Evolutionary conservation across 2,329 filamentous ascomycete species (phyloP).

Genomic region (Colletotrichum karsti): DNA sequence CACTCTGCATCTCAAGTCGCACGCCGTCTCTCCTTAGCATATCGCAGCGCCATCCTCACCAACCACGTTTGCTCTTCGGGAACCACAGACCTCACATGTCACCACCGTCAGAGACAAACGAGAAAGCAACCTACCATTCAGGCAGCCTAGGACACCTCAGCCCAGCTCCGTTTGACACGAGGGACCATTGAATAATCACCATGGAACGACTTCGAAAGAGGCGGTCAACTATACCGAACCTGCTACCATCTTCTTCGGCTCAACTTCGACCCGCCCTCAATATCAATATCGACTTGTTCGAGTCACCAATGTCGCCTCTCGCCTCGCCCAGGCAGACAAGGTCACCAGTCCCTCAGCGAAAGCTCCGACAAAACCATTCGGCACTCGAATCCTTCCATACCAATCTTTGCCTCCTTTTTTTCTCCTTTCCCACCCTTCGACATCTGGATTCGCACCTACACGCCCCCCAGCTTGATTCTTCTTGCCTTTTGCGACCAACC

Average conservation of each 20-base stretch:
- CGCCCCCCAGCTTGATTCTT: slow-evolving; percentile 5
- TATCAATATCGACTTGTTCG: background rate
- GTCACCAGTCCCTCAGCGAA: background rate
- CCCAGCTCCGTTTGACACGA: slow-evolving; percentile 3
- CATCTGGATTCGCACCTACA: slow-evolving; percentile 9
- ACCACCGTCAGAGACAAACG: slow-evolving; percentile 10
- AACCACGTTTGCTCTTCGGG: slow-evolving; percentile 2
- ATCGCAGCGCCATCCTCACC: background rate
- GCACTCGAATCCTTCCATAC: background rate
- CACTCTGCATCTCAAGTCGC: slow-evolving; percentile 10
- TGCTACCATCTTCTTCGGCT: slow-evolving; percentile 17
- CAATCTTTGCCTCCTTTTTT: slow-evolving; percentile 1
- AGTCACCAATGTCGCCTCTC: slow-evolving; percentile 18
- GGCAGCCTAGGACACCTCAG: slow-evolving; percentile 17
- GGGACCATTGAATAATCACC: slow-evolving; percentile 1
- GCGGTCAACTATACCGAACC: slow-evolving; percentile 21
- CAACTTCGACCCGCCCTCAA: background rate
- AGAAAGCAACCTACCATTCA: background rate
- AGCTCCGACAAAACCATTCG: background rate
- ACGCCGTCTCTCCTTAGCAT: slow-evolving; percentile 24
- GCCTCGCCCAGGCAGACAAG: background rate
- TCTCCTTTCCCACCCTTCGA: background rate
- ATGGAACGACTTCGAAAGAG: slow-evolving; percentile 17
- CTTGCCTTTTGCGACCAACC: background rate
- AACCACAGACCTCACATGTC: slow-evolving; percentile 28